These are phyloP conservation scores for Sicyos baderoa DNA, from an alignment of 306 rosid species.

Conservation along the genomic window DNA sequence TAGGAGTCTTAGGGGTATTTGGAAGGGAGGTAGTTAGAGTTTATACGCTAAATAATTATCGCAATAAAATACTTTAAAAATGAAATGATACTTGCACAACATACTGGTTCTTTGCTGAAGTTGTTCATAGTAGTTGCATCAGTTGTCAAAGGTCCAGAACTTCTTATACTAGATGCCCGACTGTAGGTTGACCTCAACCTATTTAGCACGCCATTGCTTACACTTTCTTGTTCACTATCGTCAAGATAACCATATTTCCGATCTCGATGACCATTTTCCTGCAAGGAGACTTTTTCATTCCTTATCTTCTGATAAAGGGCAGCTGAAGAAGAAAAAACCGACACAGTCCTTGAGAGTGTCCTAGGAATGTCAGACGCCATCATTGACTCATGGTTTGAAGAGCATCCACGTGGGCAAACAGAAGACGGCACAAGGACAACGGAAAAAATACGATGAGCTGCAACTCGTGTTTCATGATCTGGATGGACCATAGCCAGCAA, in stretches of 20 bases:
- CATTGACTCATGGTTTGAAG: conserved; percentile 32
- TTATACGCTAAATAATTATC: background rate
- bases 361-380: conserved; percentile 47
- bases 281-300: conserved; percentile 47
- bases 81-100: conserved; percentile 24
- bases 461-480: conserved; percentile 79
- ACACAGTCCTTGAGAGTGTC: conserved; percentile 75
- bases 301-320: conserved; percentile 76
- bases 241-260: conserved; percentile 25
- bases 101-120: conserved; percentile 43
- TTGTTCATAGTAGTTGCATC: conserved; percentile 31
- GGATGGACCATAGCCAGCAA: conserved; percentile 84
- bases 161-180: conserved; percentile 40
- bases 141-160: conserved; percentile 22
- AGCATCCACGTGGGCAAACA: conserved; percentile 38
- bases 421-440: conserved; percentile 81
- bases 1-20: too few species aligned
- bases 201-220: conserved; percentile 36
- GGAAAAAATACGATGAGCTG: conserved; percentile 80
- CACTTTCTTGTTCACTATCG: conserved; percentile 33
- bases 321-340: conserved; percentile 88
- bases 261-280: conserved; percentile 35
- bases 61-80: background rate
- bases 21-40: too few species aligned
- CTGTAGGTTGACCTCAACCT: conserved; percentile 48